phyloP scores from a whole-genome alignment of 352 stramenopile genomes.

The Poterioochromonas sp. region DNA sequence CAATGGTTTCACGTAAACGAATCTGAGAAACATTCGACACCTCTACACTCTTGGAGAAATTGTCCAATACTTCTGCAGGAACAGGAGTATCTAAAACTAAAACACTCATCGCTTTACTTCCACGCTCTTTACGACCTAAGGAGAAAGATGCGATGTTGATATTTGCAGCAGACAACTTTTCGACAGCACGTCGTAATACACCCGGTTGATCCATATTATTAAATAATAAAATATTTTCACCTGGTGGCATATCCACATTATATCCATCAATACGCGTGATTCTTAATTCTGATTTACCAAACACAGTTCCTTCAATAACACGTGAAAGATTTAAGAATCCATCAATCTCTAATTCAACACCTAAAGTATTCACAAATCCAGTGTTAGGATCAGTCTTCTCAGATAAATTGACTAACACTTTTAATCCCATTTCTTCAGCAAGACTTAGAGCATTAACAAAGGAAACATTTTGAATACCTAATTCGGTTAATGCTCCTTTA shows the following conservation, averaged over 20 bases:
- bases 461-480: constrained; percentile 73
- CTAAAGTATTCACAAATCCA: constrained; percentile 75
- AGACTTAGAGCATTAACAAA: constrained; percentile 71
- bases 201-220: constrained; percentile 80
- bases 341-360: constrained; percentile 76
- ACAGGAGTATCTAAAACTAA: constrained; percentile 77
- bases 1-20: constrained; percentile 31
- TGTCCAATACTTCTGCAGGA: constrained; percentile 64
- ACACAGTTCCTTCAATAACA: constrained; percentile 72
- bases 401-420: constrained; percentile 75
- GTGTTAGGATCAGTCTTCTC: constrained; percentile 45
- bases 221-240: constrained; percentile 75
- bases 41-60: constrained; percentile 54
- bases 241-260: constrained; percentile 52
- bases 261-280: constrained; percentile 75
- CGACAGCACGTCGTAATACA: constrained; percentile 73
- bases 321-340: constrained; percentile 55
- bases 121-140: constrained; percentile 60
- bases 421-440: constrained; percentile 72
- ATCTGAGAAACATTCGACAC: constrained; percentile 67
- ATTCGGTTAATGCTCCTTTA: constrained; percentile 74
- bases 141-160: constrained; percentile 86
- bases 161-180: constrained; percentile 63
- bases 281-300: constrained; percentile 68
- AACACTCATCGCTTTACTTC: constrained; percentile 63